These are phyloP conservation scores for Phytophthora sp. DNA, from an alignment of 352 stramenopile genomes.

Conservation along the genomic window DNA sequence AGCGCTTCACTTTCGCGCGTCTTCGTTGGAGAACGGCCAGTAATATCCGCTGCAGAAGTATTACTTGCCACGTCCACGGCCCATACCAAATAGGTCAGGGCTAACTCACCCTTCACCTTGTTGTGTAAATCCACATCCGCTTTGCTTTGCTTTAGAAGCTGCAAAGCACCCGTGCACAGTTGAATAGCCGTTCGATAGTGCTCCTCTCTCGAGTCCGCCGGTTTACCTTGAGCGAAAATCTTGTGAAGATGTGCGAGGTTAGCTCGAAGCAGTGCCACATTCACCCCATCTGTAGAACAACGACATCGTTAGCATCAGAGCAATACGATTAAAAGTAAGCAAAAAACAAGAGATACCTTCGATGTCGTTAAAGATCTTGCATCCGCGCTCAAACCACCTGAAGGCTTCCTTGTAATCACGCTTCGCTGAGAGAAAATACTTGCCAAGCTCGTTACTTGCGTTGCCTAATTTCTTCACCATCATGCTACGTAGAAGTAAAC, in stretches of 20 bases:
- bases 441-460: slow-evolving; percentile 82
- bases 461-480: slow-evolving; percentile 91
- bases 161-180: slow-evolving; percentile 68
- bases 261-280: slow-evolving; percentile 78
- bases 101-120: slow-evolving; percentile 84
- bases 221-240: slow-evolving; percentile 74
- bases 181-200: slow-evolving; percentile 71
- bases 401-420: slow-evolving; percentile 64
- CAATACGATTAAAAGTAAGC: not conserved
- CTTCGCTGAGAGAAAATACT: slow-evolving; percentile 60
- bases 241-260: slow-evolving; percentile 89
- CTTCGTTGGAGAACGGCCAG: slow-evolving; percentile 29
- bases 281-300: slow-evolving; percentile 61
- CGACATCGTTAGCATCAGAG: not conserved
- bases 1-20: slow-evolving; percentile 51
- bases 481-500: slow-evolving; percentile 46
- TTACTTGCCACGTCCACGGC: slow-evolving; percentile 64
- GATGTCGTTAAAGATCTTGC: slow-evolving; percentile 81
- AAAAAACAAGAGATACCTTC: slow-evolving; percentile 51
- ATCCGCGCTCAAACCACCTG: slow-evolving; percentile 80
- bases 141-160: slow-evolving; percentile 75
- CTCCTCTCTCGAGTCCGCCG: slow-evolving; percentile 36
- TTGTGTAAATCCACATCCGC: slow-evolving; percentile 58
- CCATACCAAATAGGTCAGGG: slow-evolving; percentile 84
- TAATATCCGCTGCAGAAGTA: slow-evolving; percentile 6